Conservation (phyloP, 306 rosid genomes). For the Trifolium repens region DNA sequence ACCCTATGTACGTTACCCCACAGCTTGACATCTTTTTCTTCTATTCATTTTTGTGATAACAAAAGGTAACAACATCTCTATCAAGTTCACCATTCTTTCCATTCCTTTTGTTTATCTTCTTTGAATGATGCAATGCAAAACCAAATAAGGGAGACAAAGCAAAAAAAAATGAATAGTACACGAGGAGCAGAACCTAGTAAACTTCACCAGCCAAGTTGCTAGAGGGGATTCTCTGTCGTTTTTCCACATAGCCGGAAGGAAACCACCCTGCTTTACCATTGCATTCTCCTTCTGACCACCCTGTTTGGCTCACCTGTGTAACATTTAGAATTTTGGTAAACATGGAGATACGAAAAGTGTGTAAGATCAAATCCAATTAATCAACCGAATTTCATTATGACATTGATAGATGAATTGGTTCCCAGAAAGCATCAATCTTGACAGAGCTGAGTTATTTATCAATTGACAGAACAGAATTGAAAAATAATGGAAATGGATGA, state of each 20-base stretch:
- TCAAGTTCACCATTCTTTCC: conserved; percentile 24
- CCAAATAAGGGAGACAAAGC: conserved; percentile 37
- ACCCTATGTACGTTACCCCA: conserved; percentile 51
- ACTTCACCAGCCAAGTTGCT: conserved; percentile 56
- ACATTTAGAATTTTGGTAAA: conserved; percentile 31
- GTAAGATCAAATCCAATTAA: conserved; percentile 13
- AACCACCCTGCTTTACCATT: conserved; percentile 93
- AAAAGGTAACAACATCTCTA: conserved; percentile 27
- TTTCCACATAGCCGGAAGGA: conserved; percentile 83
- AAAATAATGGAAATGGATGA: not conserved
- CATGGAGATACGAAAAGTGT: conserved; percentile 8
- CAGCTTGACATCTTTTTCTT: conserved; percentile 27
- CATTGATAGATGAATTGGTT: not conserved
- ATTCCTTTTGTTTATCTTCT: conserved; percentile 30
- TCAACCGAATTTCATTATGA: conserved; percentile 29
- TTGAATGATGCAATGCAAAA: conserved; percentile 18
- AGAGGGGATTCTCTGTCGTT: conserved; percentile 81
- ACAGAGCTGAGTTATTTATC: too few relatives aligned
- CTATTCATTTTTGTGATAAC: conserved; percentile 22
- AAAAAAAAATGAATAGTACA: conserved; percentile 36
- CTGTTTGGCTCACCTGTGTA: conserved; percentile 71
- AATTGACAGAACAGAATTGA: not conserved
- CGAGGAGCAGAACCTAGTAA: conserved; percentile 47
- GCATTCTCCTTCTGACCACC: conserved; percentile 99
- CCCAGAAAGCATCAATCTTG: not conserved